Conservation (phyloP, 2,329 filamentous ascomycete species). For the Colletotrichum sp. region DNA sequence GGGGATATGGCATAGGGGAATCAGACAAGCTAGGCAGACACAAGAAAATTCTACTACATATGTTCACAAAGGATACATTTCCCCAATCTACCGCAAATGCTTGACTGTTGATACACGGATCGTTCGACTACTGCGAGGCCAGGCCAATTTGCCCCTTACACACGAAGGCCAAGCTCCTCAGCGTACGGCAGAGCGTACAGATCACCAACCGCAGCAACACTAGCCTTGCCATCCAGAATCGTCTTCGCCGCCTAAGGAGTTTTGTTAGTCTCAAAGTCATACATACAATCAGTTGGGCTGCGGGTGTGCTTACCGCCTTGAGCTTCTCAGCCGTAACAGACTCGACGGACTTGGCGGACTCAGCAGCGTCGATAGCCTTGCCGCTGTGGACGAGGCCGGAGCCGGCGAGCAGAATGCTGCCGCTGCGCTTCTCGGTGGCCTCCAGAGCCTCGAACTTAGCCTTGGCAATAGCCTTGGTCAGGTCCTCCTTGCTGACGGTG, state of each 20-base stretch:
- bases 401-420: constrained; percentile 83
- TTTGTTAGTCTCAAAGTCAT: constrained; percentile 31
- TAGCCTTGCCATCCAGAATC: constrained; percentile 86
- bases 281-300: neutral
- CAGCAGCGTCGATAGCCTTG: constrained; percentile 83
- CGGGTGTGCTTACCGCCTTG: constrained; percentile 71
- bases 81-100: constrained; percentile 37
- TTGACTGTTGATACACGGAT: constrained; percentile 48
- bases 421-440: constrained; percentile 76
- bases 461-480: constrained; percentile 89
- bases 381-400: constrained; percentile 81
- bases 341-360: constrained; percentile 79
- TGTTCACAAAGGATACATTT: constrained; percentile 49
- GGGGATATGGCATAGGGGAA: neutral
- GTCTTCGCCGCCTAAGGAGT: constrained; percentile 78
- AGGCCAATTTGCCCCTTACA: constrained; percentile 64
- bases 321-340: constrained; percentile 83
- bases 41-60: constrained; percentile 46
- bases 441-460: constrained; percentile 94
- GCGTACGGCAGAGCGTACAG: constrained; percentile 90
- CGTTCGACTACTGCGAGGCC: constrained; percentile 26
- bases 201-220: constrained; percentile 89
- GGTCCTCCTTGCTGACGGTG: constrained; percentile 79
- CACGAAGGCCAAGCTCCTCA: constrained; percentile 90
- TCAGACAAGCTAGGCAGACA: constrained; percentile 20